These are phyloP conservation scores for Crithidia sp. DNA, from an alignment of 208 protist genomes.

Conservation along the genomic window DNA sequence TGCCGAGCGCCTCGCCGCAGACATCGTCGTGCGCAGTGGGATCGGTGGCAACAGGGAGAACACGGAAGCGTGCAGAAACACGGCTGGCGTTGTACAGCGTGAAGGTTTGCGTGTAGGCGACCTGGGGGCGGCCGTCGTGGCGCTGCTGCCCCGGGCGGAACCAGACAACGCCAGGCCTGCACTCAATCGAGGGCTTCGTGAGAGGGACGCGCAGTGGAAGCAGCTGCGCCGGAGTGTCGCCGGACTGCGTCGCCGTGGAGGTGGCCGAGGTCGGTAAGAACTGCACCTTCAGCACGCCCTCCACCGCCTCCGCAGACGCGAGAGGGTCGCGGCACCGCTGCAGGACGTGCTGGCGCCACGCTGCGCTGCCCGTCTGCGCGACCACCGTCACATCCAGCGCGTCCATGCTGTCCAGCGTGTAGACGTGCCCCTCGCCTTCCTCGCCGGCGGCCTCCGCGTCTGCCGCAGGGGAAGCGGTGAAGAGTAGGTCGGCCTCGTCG, in stretches of 20 bases:
- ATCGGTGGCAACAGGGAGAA: slow-evolving; percentile 32
- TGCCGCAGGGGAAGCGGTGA: slow-evolving; percentile 2
- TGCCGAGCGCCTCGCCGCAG: slow-evolving; percentile 6
- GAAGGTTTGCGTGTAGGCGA: slow-evolving; percentile 60
- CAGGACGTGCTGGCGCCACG: slow-evolving; percentile 17
- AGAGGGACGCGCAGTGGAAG: slow-evolving; percentile 63
- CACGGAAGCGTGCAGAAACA: slow-evolving; percentile 48
- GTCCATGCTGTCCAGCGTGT: slow-evolving; percentile 63
- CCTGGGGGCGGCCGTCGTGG: slow-evolving; percentile 83
- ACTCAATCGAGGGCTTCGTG: slow-evolving; percentile 45
- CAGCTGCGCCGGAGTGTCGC: slow-evolving; percentile 29
- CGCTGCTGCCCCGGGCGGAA: slow-evolving; percentile 78
- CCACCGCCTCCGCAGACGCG: slow-evolving; percentile 1
- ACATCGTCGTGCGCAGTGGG: not conserved
- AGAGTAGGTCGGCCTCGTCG: slow-evolving; percentile 20
- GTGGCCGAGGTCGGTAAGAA: slow-evolving; percentile 24
- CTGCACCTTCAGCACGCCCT: slow-evolving; percentile 29
- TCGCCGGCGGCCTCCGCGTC: not conserved
- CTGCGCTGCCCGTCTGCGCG: slow-evolving; percentile 23
- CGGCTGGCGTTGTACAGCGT: slow-evolving; percentile 58
- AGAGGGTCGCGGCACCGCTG: not conserved
- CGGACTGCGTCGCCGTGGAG: not conserved
- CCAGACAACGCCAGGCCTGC: slow-evolving; percentile 59
- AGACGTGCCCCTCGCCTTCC: slow-evolving; percentile 28
- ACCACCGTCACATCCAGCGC: slow-evolving; percentile 59